These are phyloP conservation scores for Sporopachydermia lactativora DNA, from an alignment of 805 yeast genomes.

Conservation along the genomic window DNA sequence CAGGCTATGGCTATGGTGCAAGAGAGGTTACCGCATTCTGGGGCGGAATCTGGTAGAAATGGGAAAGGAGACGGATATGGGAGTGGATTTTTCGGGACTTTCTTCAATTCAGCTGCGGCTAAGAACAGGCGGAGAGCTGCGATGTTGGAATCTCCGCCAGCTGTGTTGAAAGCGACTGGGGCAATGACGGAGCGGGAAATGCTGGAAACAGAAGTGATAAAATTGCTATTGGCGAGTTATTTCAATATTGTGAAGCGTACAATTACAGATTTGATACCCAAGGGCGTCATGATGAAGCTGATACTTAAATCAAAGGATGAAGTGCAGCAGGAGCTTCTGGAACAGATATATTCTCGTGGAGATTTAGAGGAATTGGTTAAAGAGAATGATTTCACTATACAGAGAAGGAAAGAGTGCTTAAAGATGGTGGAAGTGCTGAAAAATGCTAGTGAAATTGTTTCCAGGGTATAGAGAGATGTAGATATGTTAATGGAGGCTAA, in stretches of 20 bases:
- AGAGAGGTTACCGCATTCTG: constrained; percentile 73
- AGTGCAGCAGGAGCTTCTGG: constrained; percentile 80
- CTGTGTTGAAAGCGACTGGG: constrained; percentile 86
- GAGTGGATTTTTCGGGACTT: constrained; percentile 89
- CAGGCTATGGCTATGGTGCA: constrained; percentile 89
- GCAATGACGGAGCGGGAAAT: constrained; percentile 89
- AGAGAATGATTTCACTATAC: constrained; percentile 85
- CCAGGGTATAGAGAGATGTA: constrained; percentile 39
- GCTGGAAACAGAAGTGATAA: constrained; percentile 94
- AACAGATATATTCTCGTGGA: constrained; percentile 66
- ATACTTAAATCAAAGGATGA: constrained; percentile 75
- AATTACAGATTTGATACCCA: constrained; percentile 86
- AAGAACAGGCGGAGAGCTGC: constrained; percentile 91
- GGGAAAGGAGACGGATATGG: constrained; percentile 30
- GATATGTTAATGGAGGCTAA: too few species aligned
- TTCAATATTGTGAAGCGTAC: constrained; percentile 89
- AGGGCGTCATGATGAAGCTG: constrained; percentile 86
- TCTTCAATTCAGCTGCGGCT: constrained; percentile 47
- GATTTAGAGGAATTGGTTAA: constrained; percentile 68
- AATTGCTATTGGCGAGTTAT: constrained; percentile 79
- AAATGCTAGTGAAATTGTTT: constrained; percentile 84
- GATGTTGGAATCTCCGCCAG: constrained; percentile 95
- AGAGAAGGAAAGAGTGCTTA: constrained; percentile 86
- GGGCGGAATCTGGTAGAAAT: constrained; percentile 72
- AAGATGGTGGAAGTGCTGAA: constrained; percentile 89